Base-by-base conservation (phyloP, 2,329 filamentous ascomycete species). In the Teratosphaeria zuluensis region DNA sequence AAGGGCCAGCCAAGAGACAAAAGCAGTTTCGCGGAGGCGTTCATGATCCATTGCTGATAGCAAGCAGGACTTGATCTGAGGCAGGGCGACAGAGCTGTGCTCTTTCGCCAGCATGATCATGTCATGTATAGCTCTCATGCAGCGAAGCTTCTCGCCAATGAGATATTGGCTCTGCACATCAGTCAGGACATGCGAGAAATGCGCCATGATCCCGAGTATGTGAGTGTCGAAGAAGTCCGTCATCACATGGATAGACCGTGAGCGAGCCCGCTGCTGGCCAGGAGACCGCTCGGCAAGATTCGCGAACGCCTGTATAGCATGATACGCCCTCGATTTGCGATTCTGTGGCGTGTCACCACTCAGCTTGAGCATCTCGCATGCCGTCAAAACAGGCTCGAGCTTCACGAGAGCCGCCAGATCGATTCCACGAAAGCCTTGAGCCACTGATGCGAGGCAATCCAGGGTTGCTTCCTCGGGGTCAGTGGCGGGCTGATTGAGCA, bases 41-140 rank as follows among this genome's bases (percentile, higher is more conserved):
- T 85, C 80, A 55, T 88, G 83, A 16, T 87, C 81, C 60, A 97
- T 81, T 0, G 91, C 91, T 24, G 90, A 91, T 62, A 95, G 85
- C 12, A 99, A 78, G 69, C 90, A 96, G n/a, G 92, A 91, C 64
- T 90, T 90, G 58, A 97, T 92, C 78, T 96, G 92, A 24, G 94
- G 92, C 48, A 96, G 79, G 55, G 90, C 94, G 65, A 87, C 85
- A 61, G 85, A 86, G 33, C 92, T 84, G 68, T 89, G 85, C 2
- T 80, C 80, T 66, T 85, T 87, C 52, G 89, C 88, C 54, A 95
- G 78, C 57, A 79, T 84, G 55, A 96, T 87, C 82, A 99, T 89
- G 70, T 95, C 90, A 65, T 90, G 88, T 69, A 99, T 87, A 4
- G 90, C 92, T 63, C 84, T 83, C 8, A 99, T 84, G 65, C 87